phyloP scores from a whole-genome alignment of 2,329 filamentous ascomycete genomes.

The Microdochium nivale region DNA sequence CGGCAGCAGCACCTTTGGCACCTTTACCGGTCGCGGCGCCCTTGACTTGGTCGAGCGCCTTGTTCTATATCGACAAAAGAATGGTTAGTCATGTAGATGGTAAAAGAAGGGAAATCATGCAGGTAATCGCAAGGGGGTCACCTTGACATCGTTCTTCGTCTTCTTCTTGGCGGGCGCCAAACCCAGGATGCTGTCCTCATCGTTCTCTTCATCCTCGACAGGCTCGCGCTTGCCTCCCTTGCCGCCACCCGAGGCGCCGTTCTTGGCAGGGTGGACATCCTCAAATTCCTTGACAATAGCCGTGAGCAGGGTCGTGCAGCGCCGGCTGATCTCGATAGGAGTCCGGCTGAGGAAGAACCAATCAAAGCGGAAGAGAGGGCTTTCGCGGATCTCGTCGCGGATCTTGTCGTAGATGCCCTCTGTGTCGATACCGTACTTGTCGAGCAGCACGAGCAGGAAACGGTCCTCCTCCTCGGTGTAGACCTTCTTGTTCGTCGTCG shows the following conservation, averaged over 20 bases:
- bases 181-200: conserved; percentile 72
- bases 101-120: conserved; percentile 1
- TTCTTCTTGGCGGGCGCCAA: conserved; percentile 91
- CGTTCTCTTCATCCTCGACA: conserved; percentile 70
- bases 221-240: conserved; percentile 60
- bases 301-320: conserved; percentile 89
- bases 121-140: conserved; percentile 32
- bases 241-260: conserved; percentile 56
- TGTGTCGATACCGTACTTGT: conserved; percentile 85
- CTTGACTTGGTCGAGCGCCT: conserved; percentile 85
- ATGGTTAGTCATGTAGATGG: conserved; percentile 2
- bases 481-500: conserved; percentile 98
- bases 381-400: conserved; percentile 93
- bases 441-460: conserved; percentile 86
- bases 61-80: conserved; percentile 57
- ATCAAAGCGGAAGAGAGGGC: conserved; percentile 91
- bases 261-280: conserved; percentile 42
- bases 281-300: conserved; percentile 95
- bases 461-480: conserved; percentile 98
- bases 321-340: conserved; percentile 81
- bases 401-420: conserved; percentile 89
- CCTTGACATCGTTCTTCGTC: conserved; percentile 81
- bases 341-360: conserved; percentile 99
- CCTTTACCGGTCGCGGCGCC: conserved; percentile 56
- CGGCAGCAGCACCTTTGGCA: neutral